phyloP scores from a whole-genome alignment of 2,329 filamentous ascomycete species.

The Arthroderma uncinatum region DNA sequence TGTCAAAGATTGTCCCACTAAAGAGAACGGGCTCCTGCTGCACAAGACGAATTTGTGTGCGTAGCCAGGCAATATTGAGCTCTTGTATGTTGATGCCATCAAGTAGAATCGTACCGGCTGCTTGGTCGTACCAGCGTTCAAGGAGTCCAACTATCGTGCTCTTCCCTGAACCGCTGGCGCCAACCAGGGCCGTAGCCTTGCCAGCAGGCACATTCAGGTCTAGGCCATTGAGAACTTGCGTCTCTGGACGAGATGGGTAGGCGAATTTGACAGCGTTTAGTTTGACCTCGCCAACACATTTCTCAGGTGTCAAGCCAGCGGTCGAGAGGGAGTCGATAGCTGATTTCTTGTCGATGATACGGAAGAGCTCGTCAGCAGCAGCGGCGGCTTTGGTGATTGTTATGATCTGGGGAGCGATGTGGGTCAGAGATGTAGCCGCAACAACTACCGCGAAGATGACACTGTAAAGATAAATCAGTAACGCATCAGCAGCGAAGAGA shows the following conservation, averaged over 20 bases:
- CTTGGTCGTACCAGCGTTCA: slow-evolving; percentile 61
- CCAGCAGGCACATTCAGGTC: slow-evolving; percentile 62
- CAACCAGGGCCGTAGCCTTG: slow-evolving; percentile 72
- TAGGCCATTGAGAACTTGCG: slow-evolving; percentile 22
- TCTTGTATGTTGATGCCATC: slow-evolving; percentile 65
- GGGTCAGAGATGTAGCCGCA: neutral
- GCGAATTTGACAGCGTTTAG: slow-evolving; percentile 54
- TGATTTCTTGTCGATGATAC: slow-evolving; percentile 67
- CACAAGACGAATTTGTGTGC: slow-evolving; percentile 74
- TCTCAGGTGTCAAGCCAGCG: slow-evolving; percentile 53
- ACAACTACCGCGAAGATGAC: neutral
- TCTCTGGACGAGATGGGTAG: slow-evolving; percentile 34
- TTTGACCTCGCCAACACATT: slow-evolving; percentile 58
- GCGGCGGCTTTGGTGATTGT: slow-evolving; percentile 44
- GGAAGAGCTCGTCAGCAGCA: slow-evolving; percentile 71
- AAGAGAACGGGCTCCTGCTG: slow-evolving; percentile 81
- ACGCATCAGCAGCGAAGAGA: neutral
- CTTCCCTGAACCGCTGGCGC: slow-evolving; percentile 40
- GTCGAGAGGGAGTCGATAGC: slow-evolving; percentile 60
- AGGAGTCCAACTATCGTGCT: slow-evolving; percentile 30
- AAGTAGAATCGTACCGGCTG: slow-evolving; percentile 59
- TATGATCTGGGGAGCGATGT: neutral
- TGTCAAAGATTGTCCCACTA: slow-evolving; percentile 68
- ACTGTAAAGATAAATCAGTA: slow-evolving; percentile 19
- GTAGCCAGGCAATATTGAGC: slow-evolving; percentile 63